Base-by-base conservation (phyloP, 1,284 basidiomycete species). In the Stygiomarasmius scandens region DNA sequence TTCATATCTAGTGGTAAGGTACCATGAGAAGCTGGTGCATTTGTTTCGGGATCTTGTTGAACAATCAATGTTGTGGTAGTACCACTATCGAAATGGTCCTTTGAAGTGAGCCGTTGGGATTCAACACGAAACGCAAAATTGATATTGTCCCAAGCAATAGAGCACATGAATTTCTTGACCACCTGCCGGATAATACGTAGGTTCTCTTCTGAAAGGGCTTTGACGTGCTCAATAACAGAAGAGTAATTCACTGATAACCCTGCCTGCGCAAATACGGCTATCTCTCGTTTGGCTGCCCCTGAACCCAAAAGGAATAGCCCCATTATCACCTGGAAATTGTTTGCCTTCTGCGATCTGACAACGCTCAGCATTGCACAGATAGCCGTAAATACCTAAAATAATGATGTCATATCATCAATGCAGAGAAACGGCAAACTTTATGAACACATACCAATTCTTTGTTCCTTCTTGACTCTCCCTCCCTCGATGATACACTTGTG, bases 111-210 rank as follows among this genome's bases (percentile, higher is more conserved):
- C 0, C 68, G 63, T 36, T 67, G 59, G 22, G 62, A 54, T 2
- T 41, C 53, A 22, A 69, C 58, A 22, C 50, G 61, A 54, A 69
- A 67, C 1, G 67, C 61, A 27, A 71, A 69, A 58, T 71, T 71
- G 12, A 70, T 11, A 52, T 71, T 71, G 52, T 71, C 70, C 69
- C 69, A 71, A 6, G 67, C 61, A 29, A 71, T 29, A 53, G 65
- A 61, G 45, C 58, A 66, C 25, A 62, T 59, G n/a, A 36, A 38
- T 10, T 41, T 36, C 12, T 54, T 55, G 14, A 63, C 58, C 9
- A 70, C 56, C 8, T 53, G 10, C 12, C 36, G 45, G 22, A 64
- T 56, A 2, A 53, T 20, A 6, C 16, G 11, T 0, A 62, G 24
- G 1, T 52, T 58, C 38, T 68, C 69, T 2, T 60, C 23, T 0